Percentiles rank a stretch among this genome's conserved stretches.
These are phyloP conservation scores for Blastobotrys attinorum DNA, from an alignment of 805 yeast species.

Conservation along the genomic window DNA sequence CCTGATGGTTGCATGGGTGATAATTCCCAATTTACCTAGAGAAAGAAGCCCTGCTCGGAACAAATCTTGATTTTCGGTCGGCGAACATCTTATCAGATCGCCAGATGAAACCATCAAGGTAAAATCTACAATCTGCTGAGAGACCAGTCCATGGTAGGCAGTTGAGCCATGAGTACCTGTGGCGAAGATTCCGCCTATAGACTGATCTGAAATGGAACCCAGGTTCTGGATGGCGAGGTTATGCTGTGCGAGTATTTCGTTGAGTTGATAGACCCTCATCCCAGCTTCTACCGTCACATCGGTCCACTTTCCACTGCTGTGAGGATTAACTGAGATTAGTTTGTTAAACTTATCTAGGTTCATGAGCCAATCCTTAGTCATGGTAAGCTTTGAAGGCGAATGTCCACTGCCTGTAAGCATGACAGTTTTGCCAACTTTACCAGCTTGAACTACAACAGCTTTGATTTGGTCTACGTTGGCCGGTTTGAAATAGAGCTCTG, in stretches of 20 bases:
- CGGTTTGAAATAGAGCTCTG: slow-evolving; percentile 78
- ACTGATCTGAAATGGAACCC: slow-evolving; percentile 91
- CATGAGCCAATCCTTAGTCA: slow-evolving; percentile 82
- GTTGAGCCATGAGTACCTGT: slow-evolving; percentile 98
- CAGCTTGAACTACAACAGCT: slow-evolving; percentile 60
- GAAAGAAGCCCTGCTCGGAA: slow-evolving; percentile 81
- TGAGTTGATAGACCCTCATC: slow-evolving; percentile 65
- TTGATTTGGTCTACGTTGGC: slow-evolving; percentile 56
- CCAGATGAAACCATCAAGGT: slow-evolving; percentile 73
- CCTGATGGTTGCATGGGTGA: slow-evolving; percentile 77
- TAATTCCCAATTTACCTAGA: slow-evolving; percentile 85
- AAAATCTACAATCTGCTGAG: slow-evolving; percentile 77
- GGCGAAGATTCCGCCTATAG: slow-evolving; percentile 90
- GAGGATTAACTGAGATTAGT: slow-evolving; percentile 33
- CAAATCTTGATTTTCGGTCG: slow-evolving; percentile 51
- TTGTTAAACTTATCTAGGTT: slow-evolving; percentile 68
- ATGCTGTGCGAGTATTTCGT: slow-evolving; percentile 50
- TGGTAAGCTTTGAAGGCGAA: slow-evolving; percentile 86
- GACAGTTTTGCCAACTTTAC: slow-evolving; percentile 49
- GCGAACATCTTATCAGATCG: slow-evolving; percentile 57
- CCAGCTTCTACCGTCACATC: slow-evolving; percentile 97
- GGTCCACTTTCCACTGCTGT: slow-evolving; percentile 32
- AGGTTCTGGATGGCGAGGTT: slow-evolving; percentile 81
- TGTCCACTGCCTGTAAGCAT: slow-evolving; percentile 91
- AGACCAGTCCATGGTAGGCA: slow-evolving; percentile 82